Conservation (phyloP, 805 yeast species). For the Pichia paraexigua region DNA sequence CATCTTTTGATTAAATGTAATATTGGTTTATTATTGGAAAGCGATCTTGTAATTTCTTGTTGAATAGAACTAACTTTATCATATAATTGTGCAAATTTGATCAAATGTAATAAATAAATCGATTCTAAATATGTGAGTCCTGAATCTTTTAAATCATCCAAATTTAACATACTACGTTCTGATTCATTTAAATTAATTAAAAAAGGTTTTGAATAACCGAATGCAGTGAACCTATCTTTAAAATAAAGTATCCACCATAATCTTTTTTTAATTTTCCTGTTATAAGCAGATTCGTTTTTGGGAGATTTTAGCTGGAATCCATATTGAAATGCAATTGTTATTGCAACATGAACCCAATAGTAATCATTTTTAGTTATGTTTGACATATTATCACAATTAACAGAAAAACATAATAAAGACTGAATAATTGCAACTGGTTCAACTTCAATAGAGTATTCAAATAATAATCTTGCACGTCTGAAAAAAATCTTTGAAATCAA, state of each 20-base stretch:
- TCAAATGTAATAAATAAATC: constrained; percentile 51
- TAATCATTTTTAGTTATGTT: constrained; percentile 49
- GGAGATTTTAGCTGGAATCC: constrained; percentile 53
- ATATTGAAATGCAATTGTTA: constrained; percentile 65
- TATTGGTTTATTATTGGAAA: constrained; percentile 34
- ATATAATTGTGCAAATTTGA: constrained; percentile 62
- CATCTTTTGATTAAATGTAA: constrained; percentile 44
- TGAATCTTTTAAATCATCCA: constrained; percentile 57
- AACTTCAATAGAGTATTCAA: constrained; percentile 59
- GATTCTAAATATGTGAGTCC: constrained; percentile 42
- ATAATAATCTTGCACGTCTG: constrained; percentile 52
- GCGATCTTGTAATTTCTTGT: constrained; percentile 61
- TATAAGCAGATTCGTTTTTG: constrained; percentile 11
- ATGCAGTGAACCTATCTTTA: constrained; percentile 60
- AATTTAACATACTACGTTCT: constrained; percentile 63
- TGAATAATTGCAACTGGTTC: constrained; percentile 59
- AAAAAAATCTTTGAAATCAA: constrained; percentile 25
- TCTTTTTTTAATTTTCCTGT: constrained; percentile 19
- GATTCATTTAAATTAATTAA: constrained; percentile 64
- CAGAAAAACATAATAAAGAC: constrained; percentile 33
- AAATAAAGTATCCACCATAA: constrained; percentile 70
- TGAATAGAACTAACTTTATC: constrained; percentile 64
- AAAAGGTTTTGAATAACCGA: constrained; percentile 69
- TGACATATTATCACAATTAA: constrained; percentile 20
- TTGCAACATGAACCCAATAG: constrained; percentile 69